A percentile compares a stretch with the other conserved stretches of the same genome.
Conservation (phyloP, 441 rosid genomes). For the Eruca vesicaria region DNA sequence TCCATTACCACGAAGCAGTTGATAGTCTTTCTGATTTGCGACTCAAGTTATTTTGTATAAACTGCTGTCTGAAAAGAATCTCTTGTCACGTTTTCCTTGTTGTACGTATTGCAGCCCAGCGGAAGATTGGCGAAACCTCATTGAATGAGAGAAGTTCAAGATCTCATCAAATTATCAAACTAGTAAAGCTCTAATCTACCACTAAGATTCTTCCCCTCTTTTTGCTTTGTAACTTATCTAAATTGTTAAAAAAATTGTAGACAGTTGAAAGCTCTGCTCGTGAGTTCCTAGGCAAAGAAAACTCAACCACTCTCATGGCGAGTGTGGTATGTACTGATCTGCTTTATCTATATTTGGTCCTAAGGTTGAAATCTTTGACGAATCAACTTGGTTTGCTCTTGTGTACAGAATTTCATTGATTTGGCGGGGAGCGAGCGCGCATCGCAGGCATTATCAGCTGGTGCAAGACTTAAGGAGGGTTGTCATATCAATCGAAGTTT, state of each 20-base stretch:
- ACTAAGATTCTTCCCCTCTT: conserved; percentile 3
- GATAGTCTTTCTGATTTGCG: conserved; percentile 10
- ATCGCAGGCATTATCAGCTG: conserved; percentile 84
- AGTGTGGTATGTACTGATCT: conserved; percentile 59
- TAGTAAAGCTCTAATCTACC: conserved; percentile 40
- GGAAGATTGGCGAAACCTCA: conserved; percentile 80
- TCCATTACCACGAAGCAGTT: conserved; percentile 3
- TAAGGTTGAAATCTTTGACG: background rate
- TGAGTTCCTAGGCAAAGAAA: conserved; percentile 68
- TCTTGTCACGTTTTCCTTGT: conserved; percentile 1
- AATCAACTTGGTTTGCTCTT: conserved; percentile 17
- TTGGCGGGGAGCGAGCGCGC: conserved; percentile 98
- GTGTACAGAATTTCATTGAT: conserved; percentile 82
- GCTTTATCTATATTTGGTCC: conserved; percentile 6
- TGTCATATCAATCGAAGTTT: conserved; percentile 95
- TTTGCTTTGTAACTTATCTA: background rate
- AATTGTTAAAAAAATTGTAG: conserved; percentile 35
- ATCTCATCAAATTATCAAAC: conserved; percentile 90
- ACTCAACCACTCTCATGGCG: conserved; percentile 72
- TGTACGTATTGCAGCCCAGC: conserved; percentile 57
- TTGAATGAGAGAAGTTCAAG: conserved; percentile 85
- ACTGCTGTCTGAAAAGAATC: background rate
- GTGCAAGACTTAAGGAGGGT: conserved; percentile 90
- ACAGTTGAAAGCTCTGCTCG: conserved; percentile 85
- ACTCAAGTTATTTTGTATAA: background rate